Conservation (phyloP, 306 rosid species). For the Dryas drummondii region DNA sequence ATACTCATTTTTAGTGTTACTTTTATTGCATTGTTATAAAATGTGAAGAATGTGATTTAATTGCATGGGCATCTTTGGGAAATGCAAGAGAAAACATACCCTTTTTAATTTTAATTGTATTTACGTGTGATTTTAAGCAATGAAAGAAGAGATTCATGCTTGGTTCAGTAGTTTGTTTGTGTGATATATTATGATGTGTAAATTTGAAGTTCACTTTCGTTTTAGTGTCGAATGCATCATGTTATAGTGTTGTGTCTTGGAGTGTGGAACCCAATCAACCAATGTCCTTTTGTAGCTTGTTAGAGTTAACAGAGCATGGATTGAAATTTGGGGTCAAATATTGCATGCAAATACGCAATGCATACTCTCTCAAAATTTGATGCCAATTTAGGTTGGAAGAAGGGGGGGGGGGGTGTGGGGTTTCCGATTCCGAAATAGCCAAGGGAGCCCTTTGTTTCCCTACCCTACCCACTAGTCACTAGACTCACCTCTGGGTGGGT, state of each 20-base stretch:
- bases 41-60: neutral
- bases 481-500: no score
- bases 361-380: no score
- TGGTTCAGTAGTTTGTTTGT: neutral
- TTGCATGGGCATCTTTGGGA: neutral
- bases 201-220: neutral
- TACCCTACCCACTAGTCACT: no score
- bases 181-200: neutral
- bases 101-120: neutral
- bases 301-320: neutral
- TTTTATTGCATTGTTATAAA: neutral
- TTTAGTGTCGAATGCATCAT: neutral
- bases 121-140: neutral
- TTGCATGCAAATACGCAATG: neutral
- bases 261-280: no score
- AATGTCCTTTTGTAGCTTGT: neutral
- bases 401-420: no score
- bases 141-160: neutral
- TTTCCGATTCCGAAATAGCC: no score
- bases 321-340: neutral
- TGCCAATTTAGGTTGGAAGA: no score
- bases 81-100: neutral
- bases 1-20: neutral
- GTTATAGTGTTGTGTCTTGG: neutral
- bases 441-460: no score